These are phyloP conservation scores for Apophysomyces variabilis DNA, from an alignment of 371 early-diverging fungal species.

Conservation along the genomic window DNA sequence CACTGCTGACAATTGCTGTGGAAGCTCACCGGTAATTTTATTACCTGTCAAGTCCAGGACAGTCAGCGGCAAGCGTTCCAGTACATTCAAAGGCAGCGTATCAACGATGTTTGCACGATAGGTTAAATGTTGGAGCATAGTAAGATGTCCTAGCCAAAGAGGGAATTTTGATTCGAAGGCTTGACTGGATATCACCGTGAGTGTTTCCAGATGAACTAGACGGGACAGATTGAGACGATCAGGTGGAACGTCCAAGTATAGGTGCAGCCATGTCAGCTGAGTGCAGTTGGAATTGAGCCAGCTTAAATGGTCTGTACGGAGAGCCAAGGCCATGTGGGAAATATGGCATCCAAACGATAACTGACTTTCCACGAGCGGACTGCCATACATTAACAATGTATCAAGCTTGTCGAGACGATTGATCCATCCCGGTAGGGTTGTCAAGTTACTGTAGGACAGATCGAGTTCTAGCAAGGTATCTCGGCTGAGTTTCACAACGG, in stretches of 20 bases:
- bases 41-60: constrained; percentile 12
- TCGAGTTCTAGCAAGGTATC: constrained; percentile 4
- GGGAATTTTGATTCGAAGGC: constrained; percentile 8
- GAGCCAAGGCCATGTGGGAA: constrained; percentile 12
- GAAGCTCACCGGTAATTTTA: constrained; percentile 9
- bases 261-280: constrained; percentile 5
- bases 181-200: neutral
- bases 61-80: neutral
- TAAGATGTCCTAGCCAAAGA: constrained; percentile 12
- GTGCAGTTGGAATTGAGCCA: constrained; percentile 14
- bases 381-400: constrained; percentile 4
- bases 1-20: constrained; percentile 5
- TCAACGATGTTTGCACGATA: constrained; percentile 16
- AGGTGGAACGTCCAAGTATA: constrained; percentile 1
- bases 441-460: constrained; percentile 17
- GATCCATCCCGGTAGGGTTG: neutral
- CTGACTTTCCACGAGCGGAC: neutral
- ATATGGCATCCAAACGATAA: neutral
- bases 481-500: neutral
- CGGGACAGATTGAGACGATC: neutral
- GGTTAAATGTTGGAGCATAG: neutral
- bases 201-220: neutral
- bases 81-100: neutral
- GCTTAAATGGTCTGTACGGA: neutral
- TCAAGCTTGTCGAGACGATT: neutral